phyloP scores from a whole-genome alignment of 345 rosid species.

The Citrus mangshanensis region DNA sequence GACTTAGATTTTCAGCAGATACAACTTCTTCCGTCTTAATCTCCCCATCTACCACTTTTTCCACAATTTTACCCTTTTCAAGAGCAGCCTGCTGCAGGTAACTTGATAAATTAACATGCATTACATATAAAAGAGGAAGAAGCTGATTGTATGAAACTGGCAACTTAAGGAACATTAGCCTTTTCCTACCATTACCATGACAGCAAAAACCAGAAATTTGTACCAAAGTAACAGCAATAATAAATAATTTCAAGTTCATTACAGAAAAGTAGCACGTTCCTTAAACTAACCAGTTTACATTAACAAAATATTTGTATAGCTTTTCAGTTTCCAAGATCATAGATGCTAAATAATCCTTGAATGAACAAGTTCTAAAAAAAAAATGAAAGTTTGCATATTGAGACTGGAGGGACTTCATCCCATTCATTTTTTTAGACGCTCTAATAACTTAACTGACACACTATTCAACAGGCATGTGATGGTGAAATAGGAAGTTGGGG shows the following conservation, averaged over 20 bases:
- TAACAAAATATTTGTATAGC: neutral
- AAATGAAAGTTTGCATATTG: neutral
- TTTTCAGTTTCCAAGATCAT: neutral
- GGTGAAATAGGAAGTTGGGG: neutral
- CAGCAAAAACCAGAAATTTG: neutral
- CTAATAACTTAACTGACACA: neutral
- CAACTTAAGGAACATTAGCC: neutral
- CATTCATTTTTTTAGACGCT: no score
- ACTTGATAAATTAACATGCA: neutral
- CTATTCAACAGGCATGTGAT: neutral
- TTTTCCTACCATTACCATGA: neutral
- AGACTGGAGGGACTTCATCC: neutral
- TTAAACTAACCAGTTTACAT: neutral
- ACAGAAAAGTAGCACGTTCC: neutral
- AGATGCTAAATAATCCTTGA: neutral
- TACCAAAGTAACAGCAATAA: neutral
- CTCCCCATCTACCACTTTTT: constrained; percentile 38
- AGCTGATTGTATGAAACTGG: neutral
- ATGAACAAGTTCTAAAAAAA: neutral
- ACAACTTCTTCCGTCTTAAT: constrained; percentile 30
- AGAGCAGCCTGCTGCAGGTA: constrained; percentile 54
- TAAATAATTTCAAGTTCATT: neutral
- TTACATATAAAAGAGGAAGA: neutral
- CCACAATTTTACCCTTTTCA: constrained; percentile 60
- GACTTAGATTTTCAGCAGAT: constrained; percentile 22